phyloP scores from a whole-genome alignment of 2,329 filamentous ascomycete species.

The Zymoseptoria brevis region DNA sequence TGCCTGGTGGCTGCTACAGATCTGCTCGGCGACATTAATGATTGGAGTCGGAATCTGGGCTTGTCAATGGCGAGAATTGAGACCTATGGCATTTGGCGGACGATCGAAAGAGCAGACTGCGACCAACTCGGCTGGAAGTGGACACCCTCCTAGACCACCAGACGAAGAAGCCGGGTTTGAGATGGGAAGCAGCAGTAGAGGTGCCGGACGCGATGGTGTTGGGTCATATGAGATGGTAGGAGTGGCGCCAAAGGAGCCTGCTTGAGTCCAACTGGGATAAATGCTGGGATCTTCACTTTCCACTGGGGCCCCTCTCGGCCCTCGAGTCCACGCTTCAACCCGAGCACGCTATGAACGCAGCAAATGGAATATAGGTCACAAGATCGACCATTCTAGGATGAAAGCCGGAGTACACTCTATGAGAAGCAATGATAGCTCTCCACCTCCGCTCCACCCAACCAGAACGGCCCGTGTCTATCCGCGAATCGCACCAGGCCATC shows the following conservation, averaged over 20 bases:
- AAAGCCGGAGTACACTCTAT: background rate
- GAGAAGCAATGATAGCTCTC: conserved; percentile 29
- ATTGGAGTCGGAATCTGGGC: conserved; percentile 74
- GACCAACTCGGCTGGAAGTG: conserved; percentile 9
- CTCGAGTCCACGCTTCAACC: background rate
- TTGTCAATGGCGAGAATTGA: conserved; percentile 81
- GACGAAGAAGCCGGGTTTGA: conserved; percentile 32
- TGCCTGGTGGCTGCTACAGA: conserved; percentile 77
- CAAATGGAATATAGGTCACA: background rate
- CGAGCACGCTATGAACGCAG: background rate
- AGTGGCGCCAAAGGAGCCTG: conserved; percentile 31
- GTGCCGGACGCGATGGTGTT: conserved; percentile 37
- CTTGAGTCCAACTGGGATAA: conserved; percentile 13
- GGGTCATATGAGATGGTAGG: conserved; percentile 43
- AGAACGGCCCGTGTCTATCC: conserved; percentile 18
- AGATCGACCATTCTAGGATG: background rate
- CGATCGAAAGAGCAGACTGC: conserved; percentile 27
- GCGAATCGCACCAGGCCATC: conserved; percentile 30
- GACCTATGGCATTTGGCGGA: conserved; percentile 79
- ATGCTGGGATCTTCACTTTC: background rate
- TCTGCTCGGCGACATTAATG: conserved; percentile 55
- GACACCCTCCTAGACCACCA: conserved; percentile 20
- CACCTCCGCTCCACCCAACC: conserved; percentile 28
- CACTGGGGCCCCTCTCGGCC: too few species aligned
- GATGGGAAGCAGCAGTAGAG: conserved; percentile 32